Evolutionary conservation across 352 stramenopile species (phyloP), one percentile per base, ranked within the genome.

Genomic region (Phytophthora tentaculata): DNA sequence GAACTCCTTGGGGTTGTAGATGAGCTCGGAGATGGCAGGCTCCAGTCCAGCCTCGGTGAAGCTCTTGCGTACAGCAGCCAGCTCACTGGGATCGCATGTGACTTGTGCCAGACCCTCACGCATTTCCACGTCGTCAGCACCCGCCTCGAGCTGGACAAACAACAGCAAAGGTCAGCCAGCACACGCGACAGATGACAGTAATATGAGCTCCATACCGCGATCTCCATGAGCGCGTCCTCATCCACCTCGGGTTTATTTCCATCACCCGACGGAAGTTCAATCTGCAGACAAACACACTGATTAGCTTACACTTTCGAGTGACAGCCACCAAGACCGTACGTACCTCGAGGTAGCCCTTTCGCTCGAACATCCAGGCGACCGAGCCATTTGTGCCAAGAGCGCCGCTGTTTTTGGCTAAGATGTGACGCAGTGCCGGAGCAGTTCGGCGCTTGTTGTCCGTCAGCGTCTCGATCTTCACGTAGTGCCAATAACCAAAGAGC

Each of bases 391-490:
- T 91, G 26, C 84, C 86, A 22, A 95, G 62, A 47, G 76, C 72
- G 45, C 87, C 84, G 41, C 74, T 76, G 67, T 87, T 71, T 58
- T 95, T 93, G 77, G 81, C 79, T 54, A 93, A 51, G 43, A 92
- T 86, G 63, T 92, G 81, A 32, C 84, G 87, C 48, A 95, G 66
- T n/a, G 85, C 84, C 19, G 87, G 87, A 32, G 87, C 87, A n/a
- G 86, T 93, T 41, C 87, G 80, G 28, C 83, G 83, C 53, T 91
- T 91, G 69, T 95, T 95, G 73, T 95, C 84, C 16, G 87, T 95
- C 64, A 95, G 66, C 55, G 84, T 92, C 67, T 95, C 87, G 58
- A 95, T 93, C 86, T 94, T n/a, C n/a, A n/a, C n/a, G n/a, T n/a
- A 64, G 41, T 16, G 20, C 39, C 35, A 56, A 48, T 28, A 6